Evolutionary conservation across 805 yeast species (phyloP).

Genomic region (Lachancea cidri): DNA sequence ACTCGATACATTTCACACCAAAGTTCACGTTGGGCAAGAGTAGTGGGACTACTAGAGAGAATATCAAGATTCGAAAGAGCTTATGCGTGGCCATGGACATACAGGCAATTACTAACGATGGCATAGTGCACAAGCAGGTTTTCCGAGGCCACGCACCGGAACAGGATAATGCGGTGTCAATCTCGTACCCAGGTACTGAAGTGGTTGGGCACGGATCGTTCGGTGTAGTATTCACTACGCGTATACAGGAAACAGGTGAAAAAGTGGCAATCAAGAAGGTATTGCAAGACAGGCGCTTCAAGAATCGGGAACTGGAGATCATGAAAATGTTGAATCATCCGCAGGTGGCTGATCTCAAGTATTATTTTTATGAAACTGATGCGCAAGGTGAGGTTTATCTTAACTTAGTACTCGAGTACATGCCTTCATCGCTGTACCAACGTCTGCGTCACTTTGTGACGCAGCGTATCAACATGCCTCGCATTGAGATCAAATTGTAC

Average conservation of each 20-base stretch:
- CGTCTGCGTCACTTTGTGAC: slow-evolving; percentile 82
- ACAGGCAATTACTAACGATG: slow-evolving; percentile 19
- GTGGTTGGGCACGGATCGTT: slow-evolving; percentile 99
- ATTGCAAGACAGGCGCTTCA: slow-evolving; percentile 91
- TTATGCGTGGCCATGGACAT: slow-evolving; percentile 5
- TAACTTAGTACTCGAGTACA: slow-evolving; percentile 82
- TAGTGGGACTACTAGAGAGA: neutral
- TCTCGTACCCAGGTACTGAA: slow-evolving; percentile 75
- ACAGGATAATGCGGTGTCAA: slow-evolving; percentile 30
- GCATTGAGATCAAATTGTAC: slow-evolving; percentile 80
- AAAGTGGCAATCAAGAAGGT: slow-evolving; percentile 93
- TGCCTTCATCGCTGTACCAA: slow-evolving; percentile 94
- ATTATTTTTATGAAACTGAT: slow-evolving; percentile 80
- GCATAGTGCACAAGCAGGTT: slow-evolving; percentile 30
- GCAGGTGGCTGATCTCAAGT: slow-evolving; percentile 81
- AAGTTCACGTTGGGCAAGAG: neutral
- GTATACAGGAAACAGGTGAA: slow-evolving; percentile 64
- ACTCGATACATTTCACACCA: neutral
- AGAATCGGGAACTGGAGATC: slow-evolving; percentile 90
- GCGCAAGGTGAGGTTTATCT: slow-evolving; percentile 56
- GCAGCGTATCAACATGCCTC: slow-evolving; percentile 75
- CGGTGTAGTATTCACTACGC: slow-evolving; percentile 94
- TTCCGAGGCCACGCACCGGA: slow-evolving; percentile 16
- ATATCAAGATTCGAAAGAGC: neutral
- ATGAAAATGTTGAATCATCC: slow-evolving; percentile 87